Evolutionary conservation across 139 green algal genomes (phyloP).

Genomic region (Trebouxia sp.): DNA sequence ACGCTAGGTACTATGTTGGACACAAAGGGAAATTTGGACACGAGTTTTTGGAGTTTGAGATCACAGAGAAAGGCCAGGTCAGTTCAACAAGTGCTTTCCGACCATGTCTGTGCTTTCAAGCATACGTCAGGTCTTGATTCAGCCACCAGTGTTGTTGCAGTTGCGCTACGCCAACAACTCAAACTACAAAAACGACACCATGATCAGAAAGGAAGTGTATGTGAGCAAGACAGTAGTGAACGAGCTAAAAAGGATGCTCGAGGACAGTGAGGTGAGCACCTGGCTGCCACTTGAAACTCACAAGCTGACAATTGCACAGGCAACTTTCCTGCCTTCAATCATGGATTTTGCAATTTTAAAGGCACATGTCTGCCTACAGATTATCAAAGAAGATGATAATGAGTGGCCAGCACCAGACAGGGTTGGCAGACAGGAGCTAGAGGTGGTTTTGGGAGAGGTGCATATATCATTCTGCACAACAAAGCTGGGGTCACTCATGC

Average conservation of each 20-base stretch:
- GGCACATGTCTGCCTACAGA: conserved; percentile 51
- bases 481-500: conserved; percentile 93
- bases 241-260: conserved; percentile 91
- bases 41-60: conserved; percentile 99
- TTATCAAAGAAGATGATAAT: conserved; percentile 96
- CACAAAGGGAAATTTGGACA: conserved; percentile 93
- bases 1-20: conserved; percentile 94
- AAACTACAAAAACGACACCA: conserved; percentile 98
- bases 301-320: no score
- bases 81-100: not conserved
- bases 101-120: no score
- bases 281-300: no score
- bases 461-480: conserved; percentile 97
- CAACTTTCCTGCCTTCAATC: no score
- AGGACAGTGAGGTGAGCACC: conserved; percentile 80
- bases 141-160: conserved; percentile 49
- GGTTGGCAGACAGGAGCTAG: conserved; percentile 93
- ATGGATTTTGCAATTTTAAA: not conserved
- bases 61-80: conserved; percentile 85
- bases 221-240: conserved; percentile 75
- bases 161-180: conserved; percentile 98
- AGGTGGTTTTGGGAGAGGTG: conserved; percentile 89
- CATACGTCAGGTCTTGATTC: no score
- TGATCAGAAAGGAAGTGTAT: conserved; percentile 91
- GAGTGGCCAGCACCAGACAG: conserved; percentile 93